Conservation (phyloP, 768 basidiomycete genomes). For the Suillus placidus region DNA sequence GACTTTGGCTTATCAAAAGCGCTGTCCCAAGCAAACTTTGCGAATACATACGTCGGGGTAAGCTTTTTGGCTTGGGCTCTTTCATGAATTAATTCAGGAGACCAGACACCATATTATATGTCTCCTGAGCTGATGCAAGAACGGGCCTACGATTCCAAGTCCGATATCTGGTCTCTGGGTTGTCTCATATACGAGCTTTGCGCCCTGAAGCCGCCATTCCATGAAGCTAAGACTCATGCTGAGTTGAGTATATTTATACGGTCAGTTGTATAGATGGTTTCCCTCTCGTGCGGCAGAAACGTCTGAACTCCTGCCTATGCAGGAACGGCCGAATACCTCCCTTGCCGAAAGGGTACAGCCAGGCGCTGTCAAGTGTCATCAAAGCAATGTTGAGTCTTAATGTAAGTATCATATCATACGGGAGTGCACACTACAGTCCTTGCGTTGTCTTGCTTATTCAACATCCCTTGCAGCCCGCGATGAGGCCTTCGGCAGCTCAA, state of each 20-base stretch:
- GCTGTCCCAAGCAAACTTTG: slow-evolving; percentile 83
- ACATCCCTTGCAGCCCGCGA: slow-evolving; percentile 62
- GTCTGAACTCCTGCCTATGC: background rate
- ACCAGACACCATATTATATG: slow-evolving; percentile 99
- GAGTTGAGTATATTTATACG: slow-evolving; percentile 84
- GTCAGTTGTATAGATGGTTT: slow-evolving; percentile 39
- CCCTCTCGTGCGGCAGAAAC: background rate
- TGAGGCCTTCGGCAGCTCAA: slow-evolving; percentile 82
- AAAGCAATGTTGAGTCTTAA: slow-evolving; percentile 88
- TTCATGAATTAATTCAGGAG: slow-evolving; percentile 41
- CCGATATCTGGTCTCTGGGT: slow-evolving; percentile 98
- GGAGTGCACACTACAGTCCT: slow-evolving; percentile 11
- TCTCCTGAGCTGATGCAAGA: slow-evolving; percentile 98
- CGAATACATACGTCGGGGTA: slow-evolving; percentile 97
- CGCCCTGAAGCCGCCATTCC: slow-evolving; percentile 90
- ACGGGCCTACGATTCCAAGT: slow-evolving; percentile 96
- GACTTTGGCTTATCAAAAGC: slow-evolving; percentile 98
- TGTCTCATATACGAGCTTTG: slow-evolving; percentile 97
- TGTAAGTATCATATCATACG: slow-evolving; percentile 42
- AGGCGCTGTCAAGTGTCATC: slow-evolving; percentile 69
- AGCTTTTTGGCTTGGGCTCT: slow-evolving; percentile 30
- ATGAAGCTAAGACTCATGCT: slow-evolving; percentile 87
- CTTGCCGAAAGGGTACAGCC: slow-evolving; percentile 81
- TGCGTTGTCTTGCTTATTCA: background rate
- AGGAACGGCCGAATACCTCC: slow-evolving; percentile 92